Evolutionary conservation across 305 asterid species (phyloP).

Genomic region (Rubia balearica): DNA sequence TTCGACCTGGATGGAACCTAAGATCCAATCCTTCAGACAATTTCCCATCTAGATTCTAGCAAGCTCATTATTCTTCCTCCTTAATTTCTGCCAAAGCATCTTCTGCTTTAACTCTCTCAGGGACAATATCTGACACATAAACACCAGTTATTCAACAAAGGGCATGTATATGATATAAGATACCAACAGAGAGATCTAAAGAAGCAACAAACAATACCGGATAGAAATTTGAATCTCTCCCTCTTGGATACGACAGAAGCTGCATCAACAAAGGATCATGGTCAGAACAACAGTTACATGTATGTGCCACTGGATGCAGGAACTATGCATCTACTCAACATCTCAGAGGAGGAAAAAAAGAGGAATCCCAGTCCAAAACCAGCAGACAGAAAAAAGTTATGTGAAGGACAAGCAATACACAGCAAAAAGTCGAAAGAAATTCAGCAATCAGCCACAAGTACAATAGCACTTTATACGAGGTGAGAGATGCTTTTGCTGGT

Average conservation of each 20-base stretch:
- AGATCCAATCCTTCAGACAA: background rate
- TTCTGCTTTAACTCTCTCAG: slow-evolving; percentile 72
- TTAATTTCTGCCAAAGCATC: slow-evolving; percentile 49
- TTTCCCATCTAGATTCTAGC: slow-evolving; percentile 2
- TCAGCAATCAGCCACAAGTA: background rate
- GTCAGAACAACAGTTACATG: slow-evolving; percentile 9
- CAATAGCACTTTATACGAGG: background rate
- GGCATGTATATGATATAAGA: background rate
- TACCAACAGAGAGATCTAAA: slow-evolving; percentile 4
- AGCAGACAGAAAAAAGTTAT: background rate
- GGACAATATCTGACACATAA: slow-evolving; percentile 53
- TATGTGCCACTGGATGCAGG: background rate
- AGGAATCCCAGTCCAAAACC: background rate
- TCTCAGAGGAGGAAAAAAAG: background rate
- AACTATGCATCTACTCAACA: background rate
- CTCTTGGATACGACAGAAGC: slow-evolving; percentile 65
- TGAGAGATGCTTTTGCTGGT: too few relatives aligned
- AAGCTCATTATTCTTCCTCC: slow-evolving; percentile 20
- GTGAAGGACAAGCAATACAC: background rate
- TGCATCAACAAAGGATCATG: slow-evolving; percentile 30
- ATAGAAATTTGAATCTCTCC: slow-evolving; percentile 51
- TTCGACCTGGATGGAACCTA: background rate
- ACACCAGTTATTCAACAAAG: slow-evolving; percentile 3
- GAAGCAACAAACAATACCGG: slow-evolving; percentile 37
- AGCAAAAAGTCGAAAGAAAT: too few relatives aligned